phyloP scores from a whole-genome alignment of 192 early-diverging fungal genomes.

The Mortierella alpina region DNA sequence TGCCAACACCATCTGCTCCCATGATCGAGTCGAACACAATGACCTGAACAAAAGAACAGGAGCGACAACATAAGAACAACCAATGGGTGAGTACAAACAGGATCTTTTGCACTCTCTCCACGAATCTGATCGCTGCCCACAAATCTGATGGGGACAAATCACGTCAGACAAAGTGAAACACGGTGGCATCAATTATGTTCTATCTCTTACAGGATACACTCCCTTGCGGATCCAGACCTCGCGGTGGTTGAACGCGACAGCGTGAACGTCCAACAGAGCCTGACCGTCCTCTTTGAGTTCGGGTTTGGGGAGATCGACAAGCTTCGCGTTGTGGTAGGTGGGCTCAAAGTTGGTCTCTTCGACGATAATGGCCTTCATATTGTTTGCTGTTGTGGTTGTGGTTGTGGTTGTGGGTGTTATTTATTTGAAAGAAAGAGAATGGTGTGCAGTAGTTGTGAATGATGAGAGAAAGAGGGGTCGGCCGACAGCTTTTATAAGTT shows the following conservation, averaged over 20 bases:
- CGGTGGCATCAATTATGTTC: neutral
- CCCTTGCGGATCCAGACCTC: constrained; percentile 61
- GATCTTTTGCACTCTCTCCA: too few species aligned
- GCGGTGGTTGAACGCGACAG: constrained; percentile 47
- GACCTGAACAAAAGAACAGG: constrained; percentile 27
- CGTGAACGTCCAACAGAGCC: constrained; percentile 31
- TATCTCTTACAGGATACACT: constrained; percentile 56
- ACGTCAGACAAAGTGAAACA: neutral
- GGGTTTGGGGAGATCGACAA: constrained; percentile 31
- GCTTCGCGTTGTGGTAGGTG: constrained; percentile 23
- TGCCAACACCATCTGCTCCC: constrained; percentile 70
- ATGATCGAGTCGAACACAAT: constrained; percentile 63
- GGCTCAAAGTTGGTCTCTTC: constrained; percentile 24
- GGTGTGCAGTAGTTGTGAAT: neutral
- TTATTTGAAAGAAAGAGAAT: neutral
- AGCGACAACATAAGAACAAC: too few species aligned
- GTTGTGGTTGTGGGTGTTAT: neutral
- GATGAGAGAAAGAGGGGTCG: neutral
- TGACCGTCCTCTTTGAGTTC: constrained; percentile 10
- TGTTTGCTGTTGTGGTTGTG: neutral
- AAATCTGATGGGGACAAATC: neutral
- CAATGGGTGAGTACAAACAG: too few species aligned
- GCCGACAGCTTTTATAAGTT: neutral
- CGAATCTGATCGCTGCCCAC: neutral
- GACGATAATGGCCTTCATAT: constrained; percentile 42